These are phyloP conservation scores for Chimonanthus praecox DNA, from an alignment of 164 flowering plant genomes.

Conservation along the genomic window DNA sequence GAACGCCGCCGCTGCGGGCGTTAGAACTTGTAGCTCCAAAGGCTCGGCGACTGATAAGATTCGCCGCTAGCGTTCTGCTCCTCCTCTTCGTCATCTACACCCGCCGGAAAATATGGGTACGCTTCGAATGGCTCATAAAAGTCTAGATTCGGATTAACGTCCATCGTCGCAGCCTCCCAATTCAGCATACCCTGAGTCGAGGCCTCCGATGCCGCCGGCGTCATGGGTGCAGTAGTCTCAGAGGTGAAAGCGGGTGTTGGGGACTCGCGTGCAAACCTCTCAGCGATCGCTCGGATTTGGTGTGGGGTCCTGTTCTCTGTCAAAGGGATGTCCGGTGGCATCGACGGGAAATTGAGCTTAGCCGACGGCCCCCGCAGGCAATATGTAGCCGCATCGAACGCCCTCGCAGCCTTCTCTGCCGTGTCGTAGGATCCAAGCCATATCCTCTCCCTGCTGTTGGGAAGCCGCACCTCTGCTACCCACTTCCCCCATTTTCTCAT, in stretches of 20 bases:
- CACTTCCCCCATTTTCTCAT: conserved; percentile 49
- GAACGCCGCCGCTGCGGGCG: background rate
- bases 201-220: background rate
- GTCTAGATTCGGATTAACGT: too few species aligned
- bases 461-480: conserved; percentile 43
- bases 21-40: background rate
- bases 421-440: conserved; percentile 45
- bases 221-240: background rate
- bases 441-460: conserved; percentile 34
- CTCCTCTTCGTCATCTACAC: background rate
- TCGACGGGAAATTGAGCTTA: conserved; percentile 34
- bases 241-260: background rate
- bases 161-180: background rate
- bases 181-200: background rate
- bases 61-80: background rate
- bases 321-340: conserved; percentile 23
- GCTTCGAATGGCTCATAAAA: background rate
- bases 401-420: conserved; percentile 43
- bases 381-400: conserved; percentile 38
- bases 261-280: conserved; percentile 22
- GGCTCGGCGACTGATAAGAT: background rate
- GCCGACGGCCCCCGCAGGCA: conserved; percentile 35
- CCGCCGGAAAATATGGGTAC: background rate
- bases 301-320: conserved; percentile 18
- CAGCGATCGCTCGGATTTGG: conserved; percentile 32